Base-by-base conservation (phyloP, 371 early-diverging fungal genomes). In the Syncephalis plumigaleata region DNA sequence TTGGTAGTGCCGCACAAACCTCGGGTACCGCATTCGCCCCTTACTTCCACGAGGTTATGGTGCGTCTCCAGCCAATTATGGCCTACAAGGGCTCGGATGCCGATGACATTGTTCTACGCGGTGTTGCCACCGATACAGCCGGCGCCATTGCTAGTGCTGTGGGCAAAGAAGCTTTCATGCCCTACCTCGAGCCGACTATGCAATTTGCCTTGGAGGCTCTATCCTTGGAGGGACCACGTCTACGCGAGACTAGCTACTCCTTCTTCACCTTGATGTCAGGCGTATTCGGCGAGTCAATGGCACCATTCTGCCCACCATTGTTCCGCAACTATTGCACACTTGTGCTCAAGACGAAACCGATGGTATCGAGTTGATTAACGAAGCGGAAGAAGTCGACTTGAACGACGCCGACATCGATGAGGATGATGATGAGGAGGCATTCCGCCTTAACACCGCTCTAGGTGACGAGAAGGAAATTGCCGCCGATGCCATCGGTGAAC, bases 391-490 rank as follows among this genome's bases (percentile, higher is more conserved):
- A 11, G 11, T 31, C 11, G 64, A 21, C 66, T 67, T 36, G 21
- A 56, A 59, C 20, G 64, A 67, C 13, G 67, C 55, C 36, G 64
- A 59, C 45, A 67, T 56, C 16, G 53, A 62, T 31, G 65, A 64
- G 7, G 70, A 71, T 11, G 78, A 72, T 17, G 78, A 77, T 42
- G 81, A 75, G 15, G 50, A 47, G 51, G 69, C 54, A 13, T 68
- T 77, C 54, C 68, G 70, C n/a, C 66, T 81, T 48, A 81, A 73
- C 54, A 79, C 84, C 39, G 89, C 84, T 18, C 66, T 91, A 54
- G 83, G 90, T 0, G 84, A 88, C 26, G 92, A 92, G 58, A 92
- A 92, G 66, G 88, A 88, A 55, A 77, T 82, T 43, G 89, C 91
- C 15, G 80, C 81, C 21, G 87, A 85, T 54, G 82, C 84, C 1